These are phyloP conservation scores for Rhizophora apiculata DNA, from an alignment of 345 rosid genomes.

Conservation along the genomic window DNA sequence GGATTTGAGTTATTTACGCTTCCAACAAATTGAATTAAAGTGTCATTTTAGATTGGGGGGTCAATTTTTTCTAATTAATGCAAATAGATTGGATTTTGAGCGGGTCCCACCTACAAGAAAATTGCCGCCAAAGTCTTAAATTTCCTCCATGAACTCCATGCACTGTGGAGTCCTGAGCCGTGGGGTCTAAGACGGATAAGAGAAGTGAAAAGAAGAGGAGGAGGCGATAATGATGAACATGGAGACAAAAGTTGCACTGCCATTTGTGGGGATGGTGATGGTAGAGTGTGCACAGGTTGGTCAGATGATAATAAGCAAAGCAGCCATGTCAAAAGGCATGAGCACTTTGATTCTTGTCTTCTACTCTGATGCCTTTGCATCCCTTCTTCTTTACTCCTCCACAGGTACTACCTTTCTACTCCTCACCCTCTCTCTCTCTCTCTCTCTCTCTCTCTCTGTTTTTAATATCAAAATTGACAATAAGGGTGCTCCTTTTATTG, in stretches of 20 bases:
- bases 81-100: too few species aligned
- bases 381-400: slow-evolving; percentile 45
- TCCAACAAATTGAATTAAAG: too few species aligned
- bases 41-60: too few species aligned
- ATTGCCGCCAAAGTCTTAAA: too few species aligned
- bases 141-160: too few species aligned
- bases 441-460: too few species aligned
- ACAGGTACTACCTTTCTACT: slow-evolving; percentile 30
- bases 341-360: slow-evolving; percentile 42
- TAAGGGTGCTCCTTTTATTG: neutral
- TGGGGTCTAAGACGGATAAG: too few species aligned
- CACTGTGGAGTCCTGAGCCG: too few species aligned
- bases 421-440: neutral
- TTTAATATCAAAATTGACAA: neutral
- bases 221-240: neutral
- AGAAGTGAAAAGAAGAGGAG: neutral
- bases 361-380: slow-evolving; percentile 58
- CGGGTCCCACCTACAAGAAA: too few species aligned
- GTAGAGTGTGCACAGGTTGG: slow-evolving; percentile 65
- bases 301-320: slow-evolving; percentile 44
- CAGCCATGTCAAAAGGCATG: slow-evolving; percentile 57
- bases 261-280: slow-evolving; percentile 47
- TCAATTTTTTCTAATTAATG: too few species aligned
- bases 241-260: slow-evolving; percentile 28
- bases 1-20: too few species aligned